Base-by-base conservation (phyloP, 768 basidiomycete species). In the Leccinum broughii region DNA sequence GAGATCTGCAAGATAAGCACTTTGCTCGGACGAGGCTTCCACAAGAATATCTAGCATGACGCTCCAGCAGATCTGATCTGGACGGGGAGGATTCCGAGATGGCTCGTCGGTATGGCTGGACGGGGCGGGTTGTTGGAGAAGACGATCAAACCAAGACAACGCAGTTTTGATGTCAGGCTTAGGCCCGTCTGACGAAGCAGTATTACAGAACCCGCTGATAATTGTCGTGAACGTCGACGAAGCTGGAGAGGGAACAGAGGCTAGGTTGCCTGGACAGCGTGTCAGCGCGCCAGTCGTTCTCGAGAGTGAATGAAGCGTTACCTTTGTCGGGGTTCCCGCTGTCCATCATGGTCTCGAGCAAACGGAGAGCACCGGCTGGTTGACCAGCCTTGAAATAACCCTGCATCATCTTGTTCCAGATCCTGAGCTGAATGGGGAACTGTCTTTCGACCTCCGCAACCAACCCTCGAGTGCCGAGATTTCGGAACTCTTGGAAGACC, bases 341-440 rank as follows among this genome's bases (percentile, higher is more conserved):
- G 58, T 83, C 78, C 72, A 93, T 76, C 89, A 94, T 93, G 62
- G 80, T 74, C 57, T 89, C 85, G 46, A 95, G 75, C 3, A 94
- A 72, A 24, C 72, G 83, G 10, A 93, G 67, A 9, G 86, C 93
- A 50, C 81, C 82, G 22, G 83, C 84, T 0, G 88, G 80, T 54
- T 85, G 74, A 1, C 85, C 85, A 41, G 77, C 81, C 41, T 77
- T 80, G 78, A 95, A 88, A 72, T 90, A 88, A 0, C 86, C 81
- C 52, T 85, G 80, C 37, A 95, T 85, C 87, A 93, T 92, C 66
- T 82, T 77, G 64, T 91, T 90, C 85, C 85, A 93, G 2, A 87
- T 76, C 41, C 77, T 69, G 50, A 88, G 74, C 54, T 81, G 79
- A 22, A 75, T 73, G 32, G 72, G 69, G 32, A 56, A 60, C 52